Evolutionary conservation across 2,329 filamentous ascomycete genomes (phyloP), one percentile per base, ranked within the genome.

Genomic region (Colletotrichum neosansevieriae): DNA sequence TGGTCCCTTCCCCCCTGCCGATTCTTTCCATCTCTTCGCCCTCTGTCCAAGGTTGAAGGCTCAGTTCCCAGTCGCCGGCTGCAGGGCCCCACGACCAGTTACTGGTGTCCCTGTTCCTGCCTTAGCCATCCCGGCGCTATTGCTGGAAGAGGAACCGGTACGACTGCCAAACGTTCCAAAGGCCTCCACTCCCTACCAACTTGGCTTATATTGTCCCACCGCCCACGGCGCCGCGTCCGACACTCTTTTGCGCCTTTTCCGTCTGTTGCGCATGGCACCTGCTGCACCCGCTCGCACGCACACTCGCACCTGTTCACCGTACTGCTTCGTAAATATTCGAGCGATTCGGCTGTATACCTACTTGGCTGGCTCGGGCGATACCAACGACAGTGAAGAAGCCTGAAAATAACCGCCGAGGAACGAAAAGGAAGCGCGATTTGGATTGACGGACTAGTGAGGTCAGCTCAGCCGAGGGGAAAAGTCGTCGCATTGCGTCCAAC

Each of bases 161-260:
- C 45, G 32, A 47, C 65, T 51, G 53, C 45, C 54, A 53, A 49
- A 53, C 51, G 59, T 51, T 13, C 21, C 42, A 38, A 42, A 50
- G 17, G 61, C 61, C 47, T 68, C 66, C 66, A 65, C 66, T 66
- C 61, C 61, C 42, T 59, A 59, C 40, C 54, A 65, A 56, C 47
- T 59, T 45, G 40, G 47, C 61, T 68, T 68, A 68, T 68, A 68
- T 68, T 68, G 61, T 65, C 50, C 61, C 40, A 49, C 54, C 50
- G 42, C 66, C 66, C 66, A 44, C 59, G 44, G 34, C 54, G 59
- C 60, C 47, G 45, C 49, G 13, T 34, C 17, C 49, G 19, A 15
- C 42, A 2, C 5, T 15, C 42, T 5, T 47, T 40, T 42, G 42
- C 61, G 60, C 61, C 49, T 60, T 65, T 60, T 51, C 53, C 32